Evolutionary conservation across 2,329 filamentous ascomycete species (phyloP).

Genomic region (Aspergillus cejpii): DNA sequence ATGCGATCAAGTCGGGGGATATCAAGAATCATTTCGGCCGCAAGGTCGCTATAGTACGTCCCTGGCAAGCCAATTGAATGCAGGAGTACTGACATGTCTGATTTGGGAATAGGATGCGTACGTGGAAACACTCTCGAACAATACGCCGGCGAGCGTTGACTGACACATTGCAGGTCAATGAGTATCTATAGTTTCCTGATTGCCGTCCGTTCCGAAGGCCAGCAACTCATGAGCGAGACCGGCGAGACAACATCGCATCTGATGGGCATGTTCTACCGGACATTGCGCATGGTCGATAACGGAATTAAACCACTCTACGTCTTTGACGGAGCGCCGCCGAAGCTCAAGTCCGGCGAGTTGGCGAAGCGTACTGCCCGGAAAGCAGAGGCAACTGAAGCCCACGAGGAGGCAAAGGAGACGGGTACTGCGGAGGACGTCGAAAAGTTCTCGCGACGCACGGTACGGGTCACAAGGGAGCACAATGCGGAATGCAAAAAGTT

Average conservation of each 20-base stretch:
- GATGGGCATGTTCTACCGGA: conserved; percentile 99
- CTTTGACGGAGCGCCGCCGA: conserved; percentile 93
- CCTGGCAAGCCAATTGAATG: conserved; percentile 2
- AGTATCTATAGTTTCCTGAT: conserved; percentile 98
- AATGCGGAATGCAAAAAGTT: conserved; percentile 90
- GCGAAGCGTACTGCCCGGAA: conserved; percentile 95
- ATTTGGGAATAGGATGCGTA: conserved; percentile 51
- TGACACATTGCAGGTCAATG: conserved; percentile 64
- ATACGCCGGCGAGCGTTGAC: neutral
- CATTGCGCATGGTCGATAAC: conserved; percentile 94
- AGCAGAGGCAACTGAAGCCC: conserved; percentile 77
- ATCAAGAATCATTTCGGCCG: conserved; percentile 99
- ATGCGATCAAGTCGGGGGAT: conserved; percentile 89
- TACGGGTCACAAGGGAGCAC: conserved; percentile 92
- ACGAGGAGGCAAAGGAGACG: conserved; percentile 94
- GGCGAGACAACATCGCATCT: conserved; percentile 96
- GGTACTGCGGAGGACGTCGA: conserved; percentile 96
- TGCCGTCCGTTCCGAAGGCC: conserved; percentile 90
- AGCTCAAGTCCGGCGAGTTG: conserved; percentile 93
- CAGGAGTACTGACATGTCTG: conserved; percentile 5
- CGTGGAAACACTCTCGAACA: conserved; percentile 10
- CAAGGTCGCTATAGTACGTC: conserved; percentile 89
- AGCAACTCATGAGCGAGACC: conserved; percentile 89
- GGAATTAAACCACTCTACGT: conserved; percentile 98
- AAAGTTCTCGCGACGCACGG: conserved; percentile 90